Evolutionary conservation across 2,329 filamentous ascomycete species (phyloP), one percentile per base, ranked within the genome.

Genomic region (Neurospora crassa): DNA sequence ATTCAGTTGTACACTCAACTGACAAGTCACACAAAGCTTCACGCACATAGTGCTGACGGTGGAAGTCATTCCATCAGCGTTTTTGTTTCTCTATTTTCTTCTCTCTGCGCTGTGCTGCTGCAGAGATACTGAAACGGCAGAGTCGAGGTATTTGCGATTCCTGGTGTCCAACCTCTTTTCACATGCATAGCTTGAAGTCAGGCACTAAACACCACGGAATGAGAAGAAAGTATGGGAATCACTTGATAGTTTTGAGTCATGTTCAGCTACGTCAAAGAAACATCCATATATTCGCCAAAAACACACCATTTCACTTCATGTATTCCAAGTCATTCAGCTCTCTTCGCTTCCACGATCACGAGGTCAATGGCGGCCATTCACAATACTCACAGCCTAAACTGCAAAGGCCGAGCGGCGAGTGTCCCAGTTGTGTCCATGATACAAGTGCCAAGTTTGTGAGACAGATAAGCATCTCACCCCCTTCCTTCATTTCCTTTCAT

Each of bases 31-130:
- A 34, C 1, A 18, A 8, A 29, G 6, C 47, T 29, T 1, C 1
- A 2, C 3, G 2, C 24, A 1, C 6, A 59, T 59, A 14, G 16
- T 18, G 0, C 2, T 2, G 12, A 18, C 8, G 12, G 1, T 1
- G 14, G 12, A 16, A 7, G 7, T 53, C 1, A 11, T 8, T 53
- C 29, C 4, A 0, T 2, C 1, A 14, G 3, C 16, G 5, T 18
- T 63, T 29, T 4, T 0, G 18, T 34, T 8, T 18, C 4, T 1
- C 10, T 18, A 11, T 11, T 2, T 10, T 7, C 5, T 14, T 63
- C 10, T 2, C 34, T 37, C 7, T 37, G 34, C 34, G 3, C 18
- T 34, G 53, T 34, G 24, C 4, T 6, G 24, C 16, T 63, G 4
- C 1, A 1, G 14, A 63, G 7, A 18, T 63, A 34, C 3, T 29